Base-by-base conservation (phyloP, 768 basidiomycete genomes). In the Leccinum pellstonianum region DNA sequence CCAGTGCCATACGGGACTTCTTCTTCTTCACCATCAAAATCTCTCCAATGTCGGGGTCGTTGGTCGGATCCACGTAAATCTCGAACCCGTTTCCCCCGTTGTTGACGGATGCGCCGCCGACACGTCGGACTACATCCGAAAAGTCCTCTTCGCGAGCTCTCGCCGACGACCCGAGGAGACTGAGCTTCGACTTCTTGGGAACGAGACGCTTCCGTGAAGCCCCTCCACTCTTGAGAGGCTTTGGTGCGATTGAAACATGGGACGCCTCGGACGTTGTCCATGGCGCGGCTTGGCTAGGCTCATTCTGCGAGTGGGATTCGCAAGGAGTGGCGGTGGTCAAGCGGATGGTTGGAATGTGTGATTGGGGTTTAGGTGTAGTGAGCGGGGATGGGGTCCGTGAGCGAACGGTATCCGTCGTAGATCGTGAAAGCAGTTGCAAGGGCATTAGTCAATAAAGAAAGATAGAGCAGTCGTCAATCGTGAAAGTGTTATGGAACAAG, bases 21-120 rank as follows among this genome's bases (percentile, higher is more conserved):
- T 86, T 86, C 81, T 89, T 90, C 81, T 87, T 88, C 38, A 91
- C 84, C 70, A 91, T 79, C 21, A 88, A 69, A 19, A 91, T 83
- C 63, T 90, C 88, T 6, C 82, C 86, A 37, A 86, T 76, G 21
- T 88, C 88, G 0, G 84, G 82, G 64, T 89, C 87, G 23, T 80
- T 75, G 0, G 79, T 74, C 1, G 86, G 83, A 62, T 91, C 90
- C 9, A 91, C 86, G 59, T 78, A 81, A 50, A 91, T 89, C 63
- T 91, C 89, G 65, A 89, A 86, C 1, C 84, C 84, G 5, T 81
- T 75, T n/a, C 73, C 72, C 3, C 75, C 75, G 33, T 69, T 61
- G 56, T 66, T 43, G 15, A 10, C 41, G 0, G 64, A 56, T 2
- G 57, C 55, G 19, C 55, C 59, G 21, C 80, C 80, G 3, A 86